phyloP scores from a whole-genome alignment of 768 basidiomycete species.

The Krasilnikovozyma curviuscula region DNA sequence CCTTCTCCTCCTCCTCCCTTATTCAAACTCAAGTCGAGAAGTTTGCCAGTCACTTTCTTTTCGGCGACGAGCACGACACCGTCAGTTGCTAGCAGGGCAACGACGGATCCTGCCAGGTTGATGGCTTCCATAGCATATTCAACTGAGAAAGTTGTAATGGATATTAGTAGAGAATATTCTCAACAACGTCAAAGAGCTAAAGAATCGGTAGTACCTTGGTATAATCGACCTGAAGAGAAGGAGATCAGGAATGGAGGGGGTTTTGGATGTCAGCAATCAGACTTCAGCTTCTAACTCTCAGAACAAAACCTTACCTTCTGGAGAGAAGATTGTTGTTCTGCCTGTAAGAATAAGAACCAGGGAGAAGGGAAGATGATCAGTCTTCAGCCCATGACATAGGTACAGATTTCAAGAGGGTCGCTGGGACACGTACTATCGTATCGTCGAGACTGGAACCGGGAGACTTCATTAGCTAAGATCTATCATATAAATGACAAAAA shows the following conservation, averaged over 20 bases:
- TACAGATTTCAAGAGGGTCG: conserved; percentile 1
- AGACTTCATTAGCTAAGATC: not conserved
- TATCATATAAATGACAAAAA: not conserved
- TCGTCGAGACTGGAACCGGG: conserved; percentile 70
- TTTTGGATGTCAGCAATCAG: not conserved
- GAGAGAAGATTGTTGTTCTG: conserved; percentile 94
- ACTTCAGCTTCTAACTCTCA: not conserved
- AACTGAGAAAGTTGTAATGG: conserved; percentile 35
- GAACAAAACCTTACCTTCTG: conserved; percentile 47
- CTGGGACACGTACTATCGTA: conserved; percentile 80
- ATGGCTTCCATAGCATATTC: conserved; percentile 99
- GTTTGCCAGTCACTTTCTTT: conserved; percentile 96
- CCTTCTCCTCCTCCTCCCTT: conserved; percentile 44
- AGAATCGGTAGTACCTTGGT: conserved; percentile 76
- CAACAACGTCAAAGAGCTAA: not conserved
- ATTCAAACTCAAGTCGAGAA: conserved; percentile 68
- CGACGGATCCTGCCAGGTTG: conserved; percentile 81
- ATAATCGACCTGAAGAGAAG: conserved; percentile 56
- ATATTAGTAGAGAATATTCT: not conserved
- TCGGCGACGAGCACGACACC: conserved; percentile 84
- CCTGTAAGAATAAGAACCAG: conserved; percentile 3
- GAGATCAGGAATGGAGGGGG: conserved; percentile 3
- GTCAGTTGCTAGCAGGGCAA: conserved; percentile 77
- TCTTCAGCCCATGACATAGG: conserved; percentile 14
- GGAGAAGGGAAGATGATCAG: not conserved